A percentile compares a stretch with the other conserved stretches of the same genome.
These are phyloP conservation scores for Schrenkiella parvula DNA, from an alignment of 345 rosid genomes.

Conservation along the genomic window DNA sequence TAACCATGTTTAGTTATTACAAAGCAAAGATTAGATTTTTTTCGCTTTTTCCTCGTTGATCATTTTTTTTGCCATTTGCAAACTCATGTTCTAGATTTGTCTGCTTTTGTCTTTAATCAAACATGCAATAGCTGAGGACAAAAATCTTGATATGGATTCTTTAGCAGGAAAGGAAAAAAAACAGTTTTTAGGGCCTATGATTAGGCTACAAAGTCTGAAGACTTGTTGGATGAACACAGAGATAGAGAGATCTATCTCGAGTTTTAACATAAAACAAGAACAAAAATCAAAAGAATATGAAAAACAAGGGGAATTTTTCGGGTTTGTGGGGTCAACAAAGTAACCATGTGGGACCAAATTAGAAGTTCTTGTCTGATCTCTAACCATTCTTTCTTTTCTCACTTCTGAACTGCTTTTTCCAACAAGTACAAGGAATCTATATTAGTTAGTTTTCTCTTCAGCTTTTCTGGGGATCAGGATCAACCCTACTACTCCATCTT, in stretches of 20 bases:
- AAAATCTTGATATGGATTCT: conserved; percentile 27
- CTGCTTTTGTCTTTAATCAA: conserved; percentile 25
- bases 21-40: not conserved
- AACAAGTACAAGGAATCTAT: conserved; percentile 37
- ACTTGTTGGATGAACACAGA: conserved; percentile 22
- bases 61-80: not conserved
- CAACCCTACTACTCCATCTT: conserved; percentile 17
- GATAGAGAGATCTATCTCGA: conserved; percentile 27
- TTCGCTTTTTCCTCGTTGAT: not conserved
- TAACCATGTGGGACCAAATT: conserved; percentile 30
- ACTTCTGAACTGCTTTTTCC: conserved; percentile 20
- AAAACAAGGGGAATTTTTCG: not conserved
- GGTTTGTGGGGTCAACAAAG: conserved; percentile 25
- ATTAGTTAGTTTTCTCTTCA: conserved; percentile 14
- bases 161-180: not conserved
- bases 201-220: conserved; percentile 27
- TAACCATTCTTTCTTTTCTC: conserved; percentile 11
- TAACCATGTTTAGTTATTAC: not conserved
- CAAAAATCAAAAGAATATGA: not conserved
- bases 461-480: conserved; percentile 27
- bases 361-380: conserved; percentile 32
- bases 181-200: conserved; percentile 17
- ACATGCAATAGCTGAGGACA: conserved; percentile 13
- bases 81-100: conserved; percentile 21
- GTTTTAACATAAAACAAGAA: conserved; percentile 11